Conservation (phyloP, 768 basidiomycete species). For the Tricholoma bakamatsutake region DNA sequence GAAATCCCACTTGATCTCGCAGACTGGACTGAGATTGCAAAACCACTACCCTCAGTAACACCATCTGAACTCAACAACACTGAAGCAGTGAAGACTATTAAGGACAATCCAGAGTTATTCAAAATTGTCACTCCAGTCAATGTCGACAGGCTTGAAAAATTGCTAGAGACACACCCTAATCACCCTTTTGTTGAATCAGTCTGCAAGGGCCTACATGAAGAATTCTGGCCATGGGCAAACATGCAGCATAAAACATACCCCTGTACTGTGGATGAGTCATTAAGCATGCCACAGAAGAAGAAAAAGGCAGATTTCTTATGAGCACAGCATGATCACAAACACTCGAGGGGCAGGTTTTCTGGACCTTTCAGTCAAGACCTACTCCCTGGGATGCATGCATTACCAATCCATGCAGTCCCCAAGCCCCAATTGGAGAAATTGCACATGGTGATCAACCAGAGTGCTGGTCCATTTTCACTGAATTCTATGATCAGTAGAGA, state of each 20-base stretch:
- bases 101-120: too few species aligned
- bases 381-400: not conserved
- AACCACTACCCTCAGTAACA: too few species aligned
- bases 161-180: too few species aligned
- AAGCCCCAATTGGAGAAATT: slow-evolving; percentile 6
- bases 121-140: too few species aligned
- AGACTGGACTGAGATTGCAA: too few species aligned
- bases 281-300: not conserved
- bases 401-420: slow-evolving; percentile 26
- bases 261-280: not conserved
- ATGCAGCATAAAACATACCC: not conserved
- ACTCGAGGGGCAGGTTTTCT: not conserved
- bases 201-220: too few species aligned
- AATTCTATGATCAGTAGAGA: not conserved
- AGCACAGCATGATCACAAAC: not conserved
- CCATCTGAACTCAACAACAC: too few species aligned
- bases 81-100: too few species aligned
- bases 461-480: not conserved
- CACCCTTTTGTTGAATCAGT: too few species aligned
- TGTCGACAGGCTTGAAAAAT: too few species aligned
- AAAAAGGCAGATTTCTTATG: not conserved
- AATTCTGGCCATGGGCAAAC: too few species aligned
- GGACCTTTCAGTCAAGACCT: slow-evolving; percentile 2
- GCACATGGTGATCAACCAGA: not conserved
- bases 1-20: too few species aligned